Conservation (phyloP, 306 rosid genomes). For the Dalbergia cochinchinensis region DNA sequence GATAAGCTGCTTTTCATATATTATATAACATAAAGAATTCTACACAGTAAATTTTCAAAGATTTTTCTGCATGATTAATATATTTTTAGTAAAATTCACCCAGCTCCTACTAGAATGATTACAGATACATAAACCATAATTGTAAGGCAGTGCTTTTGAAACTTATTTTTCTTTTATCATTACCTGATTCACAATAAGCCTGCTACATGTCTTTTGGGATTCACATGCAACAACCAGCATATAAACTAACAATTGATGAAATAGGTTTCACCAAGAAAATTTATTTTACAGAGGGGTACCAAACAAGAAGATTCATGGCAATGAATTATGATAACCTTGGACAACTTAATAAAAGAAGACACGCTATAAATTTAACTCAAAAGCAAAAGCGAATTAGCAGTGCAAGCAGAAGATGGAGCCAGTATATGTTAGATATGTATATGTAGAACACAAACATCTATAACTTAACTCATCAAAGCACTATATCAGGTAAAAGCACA, state of each 20-base stretch:
- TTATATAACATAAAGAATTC: background rate
- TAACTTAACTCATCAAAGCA: slow-evolving; percentile 18
- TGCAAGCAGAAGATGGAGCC: slow-evolving; percentile 27
- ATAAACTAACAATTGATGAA: background rate
- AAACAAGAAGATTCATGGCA: slow-evolving; percentile 3
- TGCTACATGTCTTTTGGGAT: slow-evolving; percentile 23
- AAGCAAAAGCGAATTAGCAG: background rate
- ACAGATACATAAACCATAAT: slow-evolving; percentile 29
- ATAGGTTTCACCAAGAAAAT: slow-evolving; percentile 11
- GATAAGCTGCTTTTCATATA: slow-evolving; percentile 19
- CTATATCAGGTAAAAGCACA: slow-evolving; percentile 7
- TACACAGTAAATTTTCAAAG: slow-evolving; percentile 8
- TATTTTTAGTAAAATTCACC: slow-evolving; percentile 8
- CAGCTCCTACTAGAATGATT: slow-evolving; percentile 16
- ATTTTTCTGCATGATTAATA: slow-evolving; percentile 17
- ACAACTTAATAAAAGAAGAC: slow-evolving; percentile 16
- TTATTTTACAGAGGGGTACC: background rate
- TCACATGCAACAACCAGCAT: slow-evolving; percentile 38
- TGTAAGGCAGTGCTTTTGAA: slow-evolving; percentile 24
- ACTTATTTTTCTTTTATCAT: background rate
- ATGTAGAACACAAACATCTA: slow-evolving; percentile 28
- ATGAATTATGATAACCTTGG: background rate
- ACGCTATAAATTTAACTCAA: slow-evolving; percentile 35
- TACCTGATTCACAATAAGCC: slow-evolving; percentile 15
- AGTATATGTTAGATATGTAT: background rate